Evolutionary conservation across 352 stramenopile genomes (phyloP).

Genomic region (Phytophthora vignae): DNA sequence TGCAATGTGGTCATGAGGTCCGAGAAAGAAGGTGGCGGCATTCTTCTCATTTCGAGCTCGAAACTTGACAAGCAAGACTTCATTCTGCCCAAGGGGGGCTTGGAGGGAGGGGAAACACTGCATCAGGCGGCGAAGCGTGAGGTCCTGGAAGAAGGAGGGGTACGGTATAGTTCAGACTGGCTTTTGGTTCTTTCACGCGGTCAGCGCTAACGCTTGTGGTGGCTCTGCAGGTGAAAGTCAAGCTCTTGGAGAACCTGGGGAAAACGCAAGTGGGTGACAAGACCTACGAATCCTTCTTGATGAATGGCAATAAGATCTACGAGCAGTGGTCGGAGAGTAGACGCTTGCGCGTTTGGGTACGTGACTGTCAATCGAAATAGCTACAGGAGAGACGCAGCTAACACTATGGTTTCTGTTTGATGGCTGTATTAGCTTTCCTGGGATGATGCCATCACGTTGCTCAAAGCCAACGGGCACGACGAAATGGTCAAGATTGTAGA

Average conservation of each 20-base stretch:
- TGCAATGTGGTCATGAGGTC: not conserved
- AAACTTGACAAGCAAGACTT: not conserved
- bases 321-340: not conserved
- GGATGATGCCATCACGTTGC: not conserved
- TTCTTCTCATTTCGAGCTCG: constrained; percentile 2
- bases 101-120: not conserved
- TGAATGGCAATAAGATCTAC: not conserved
- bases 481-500: not conserved
- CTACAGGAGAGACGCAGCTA: not conserved
- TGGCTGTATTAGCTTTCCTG: not conserved
- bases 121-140: not conserved
- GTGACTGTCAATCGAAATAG: not conserved
- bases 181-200: no score
- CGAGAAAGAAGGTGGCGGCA: not conserved
- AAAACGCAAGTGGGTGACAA: not conserved
- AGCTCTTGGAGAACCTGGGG: not conserved
- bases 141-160: not conserved
- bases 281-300: not conserved
- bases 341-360: not conserved
- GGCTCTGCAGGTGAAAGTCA: not conserved
- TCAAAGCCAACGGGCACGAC: not conserved
- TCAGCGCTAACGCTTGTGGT: not conserved
- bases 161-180: not conserved
- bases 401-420: not conserved
- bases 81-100: not conserved